Conservation (phyloP, 768 basidiomycete genomes). For the Pleurotus giganteus region DNA sequence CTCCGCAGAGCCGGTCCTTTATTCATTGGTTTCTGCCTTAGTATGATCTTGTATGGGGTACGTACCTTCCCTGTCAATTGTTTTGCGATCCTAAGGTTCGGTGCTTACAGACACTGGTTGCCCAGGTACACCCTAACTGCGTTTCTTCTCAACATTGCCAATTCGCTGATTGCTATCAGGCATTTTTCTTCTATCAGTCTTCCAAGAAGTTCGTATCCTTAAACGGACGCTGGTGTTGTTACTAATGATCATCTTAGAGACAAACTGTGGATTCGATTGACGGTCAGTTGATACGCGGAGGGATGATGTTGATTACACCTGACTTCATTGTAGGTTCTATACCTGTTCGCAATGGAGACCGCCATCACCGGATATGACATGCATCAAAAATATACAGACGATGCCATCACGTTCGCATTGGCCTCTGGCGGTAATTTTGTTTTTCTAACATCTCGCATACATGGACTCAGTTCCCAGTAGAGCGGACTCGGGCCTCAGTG, state of each 20-base stretch:
- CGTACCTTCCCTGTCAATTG: not conserved
- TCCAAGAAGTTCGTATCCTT: conserved; percentile 14
- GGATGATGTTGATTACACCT: not conserved
- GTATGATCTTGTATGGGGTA: conserved; percentile 21
- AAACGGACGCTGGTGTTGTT: not conserved
- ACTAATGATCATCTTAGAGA: conserved; percentile 12
- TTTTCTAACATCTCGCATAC: conserved; percentile 1
- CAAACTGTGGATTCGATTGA: conserved; percentile 11
- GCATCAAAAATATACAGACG: conserved; percentile 19
- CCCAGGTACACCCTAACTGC: not conserved
- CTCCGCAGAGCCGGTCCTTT: conserved; percentile 18
- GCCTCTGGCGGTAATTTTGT: conserved; percentile 16
- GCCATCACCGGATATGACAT: conserved; percentile 20
- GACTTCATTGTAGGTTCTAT: conserved; percentile 17
- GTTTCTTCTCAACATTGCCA: not conserved
- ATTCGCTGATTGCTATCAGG: conserved; percentile 6
- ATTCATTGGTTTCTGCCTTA: conserved; percentile 16
- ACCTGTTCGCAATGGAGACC: conserved; percentile 23
- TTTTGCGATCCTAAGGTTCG: not conserved
- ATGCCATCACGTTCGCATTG: not conserved
- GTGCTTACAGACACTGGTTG: not conserved
- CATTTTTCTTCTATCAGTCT: conserved; percentile 16
- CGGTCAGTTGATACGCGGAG: conserved; percentile 10
- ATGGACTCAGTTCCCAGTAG: not conserved
- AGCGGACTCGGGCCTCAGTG: not conserved